A percentile compares a stretch with the other conserved stretches of the same genome.
Conservation (phyloP, 208 protist species). For the Zelonia costaricensis region DNA sequence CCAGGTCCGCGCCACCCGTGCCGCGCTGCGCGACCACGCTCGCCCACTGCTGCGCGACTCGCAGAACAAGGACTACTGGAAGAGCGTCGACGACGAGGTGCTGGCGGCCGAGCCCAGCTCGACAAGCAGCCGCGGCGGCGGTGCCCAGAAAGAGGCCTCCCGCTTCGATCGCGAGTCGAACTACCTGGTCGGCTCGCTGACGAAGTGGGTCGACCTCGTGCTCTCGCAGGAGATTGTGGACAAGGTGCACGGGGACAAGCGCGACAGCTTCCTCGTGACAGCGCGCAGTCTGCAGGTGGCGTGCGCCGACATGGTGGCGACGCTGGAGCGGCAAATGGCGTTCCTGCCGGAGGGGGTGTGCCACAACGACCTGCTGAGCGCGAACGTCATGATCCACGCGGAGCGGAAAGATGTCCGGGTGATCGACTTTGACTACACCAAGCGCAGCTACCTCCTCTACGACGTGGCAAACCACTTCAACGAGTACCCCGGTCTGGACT, state of each 20-base stretch:
- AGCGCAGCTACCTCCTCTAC: slow-evolving; percentile 85
- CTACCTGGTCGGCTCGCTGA: slow-evolving; percentile 75
- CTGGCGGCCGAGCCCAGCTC: neutral
- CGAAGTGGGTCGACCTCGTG: slow-evolving; percentile 66
- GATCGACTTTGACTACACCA: slow-evolving; percentile 95
- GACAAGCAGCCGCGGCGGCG: neutral
- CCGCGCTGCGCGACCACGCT: slow-evolving; percentile 49
- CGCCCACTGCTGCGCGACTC: slow-evolving; percentile 40
- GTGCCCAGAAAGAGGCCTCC: slow-evolving; percentile 8
- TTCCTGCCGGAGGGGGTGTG: slow-evolving; percentile 72
- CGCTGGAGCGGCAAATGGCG: slow-evolving; percentile 31
- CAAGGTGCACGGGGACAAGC: slow-evolving; percentile 61
- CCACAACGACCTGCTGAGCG: slow-evolving; percentile 92
- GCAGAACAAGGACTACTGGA: slow-evolving; percentile 32
- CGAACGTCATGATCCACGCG: slow-evolving; percentile 87
- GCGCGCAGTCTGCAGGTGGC: slow-evolving; percentile 42
- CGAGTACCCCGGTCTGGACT: slow-evolving; percentile 91
- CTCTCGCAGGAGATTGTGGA: slow-evolving; percentile 47
- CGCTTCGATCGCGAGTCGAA: slow-evolving; percentile 80
- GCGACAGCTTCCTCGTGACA: slow-evolving; percentile 37
- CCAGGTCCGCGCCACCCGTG: slow-evolving; percentile 76
- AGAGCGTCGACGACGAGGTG: slow-evolving; percentile 19
- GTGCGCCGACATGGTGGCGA: slow-evolving; percentile 42
- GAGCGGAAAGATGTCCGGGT: slow-evolving; percentile 57
- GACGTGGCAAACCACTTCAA: slow-evolving; percentile 94